Conservation (phyloP, 2,329 filamentous ascomycete species). For the Colletotrichum incanum region DNA sequence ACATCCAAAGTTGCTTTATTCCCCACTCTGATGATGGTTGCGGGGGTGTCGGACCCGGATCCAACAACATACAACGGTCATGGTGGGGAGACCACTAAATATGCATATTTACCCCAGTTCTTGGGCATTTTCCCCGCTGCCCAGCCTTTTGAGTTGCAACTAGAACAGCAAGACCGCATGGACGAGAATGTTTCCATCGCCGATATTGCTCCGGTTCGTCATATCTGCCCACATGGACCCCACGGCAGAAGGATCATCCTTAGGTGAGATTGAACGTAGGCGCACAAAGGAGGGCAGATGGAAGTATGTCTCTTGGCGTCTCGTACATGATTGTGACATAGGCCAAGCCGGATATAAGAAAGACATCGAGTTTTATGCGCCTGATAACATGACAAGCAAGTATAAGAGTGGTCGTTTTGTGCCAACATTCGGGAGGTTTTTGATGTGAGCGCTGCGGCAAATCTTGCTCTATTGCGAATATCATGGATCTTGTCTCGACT, state of each 20-base stretch:
- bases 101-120: conserved; percentile 12
- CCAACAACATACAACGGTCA: background rate
- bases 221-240: conserved; percentile 16
- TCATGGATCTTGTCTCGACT: conserved; percentile 33
- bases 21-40: conserved; percentile 27
- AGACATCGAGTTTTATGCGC: background rate
- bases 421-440: background rate
- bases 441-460: background rate
- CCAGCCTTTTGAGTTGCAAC: conserved; percentile 14
- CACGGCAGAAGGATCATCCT: background rate
- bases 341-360: conserved; percentile 14
- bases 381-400: background rate
- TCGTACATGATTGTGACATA: conserved; percentile 25
- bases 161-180: conserved; percentile 13
- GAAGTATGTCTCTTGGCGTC: background rate
- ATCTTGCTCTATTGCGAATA: background rate
- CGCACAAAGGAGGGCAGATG: background rate
- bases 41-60: conserved; percentile 32
- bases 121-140: conserved; percentile 27
- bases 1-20: background rate
- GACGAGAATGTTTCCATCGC: conserved; percentile 8
- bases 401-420: background rate
- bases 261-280: background rate
- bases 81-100: conserved; percentile 16
- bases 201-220: conserved; percentile 20